Conservation (phyloP, 441 rosid species). For the Erysimum cheiri region DNA sequence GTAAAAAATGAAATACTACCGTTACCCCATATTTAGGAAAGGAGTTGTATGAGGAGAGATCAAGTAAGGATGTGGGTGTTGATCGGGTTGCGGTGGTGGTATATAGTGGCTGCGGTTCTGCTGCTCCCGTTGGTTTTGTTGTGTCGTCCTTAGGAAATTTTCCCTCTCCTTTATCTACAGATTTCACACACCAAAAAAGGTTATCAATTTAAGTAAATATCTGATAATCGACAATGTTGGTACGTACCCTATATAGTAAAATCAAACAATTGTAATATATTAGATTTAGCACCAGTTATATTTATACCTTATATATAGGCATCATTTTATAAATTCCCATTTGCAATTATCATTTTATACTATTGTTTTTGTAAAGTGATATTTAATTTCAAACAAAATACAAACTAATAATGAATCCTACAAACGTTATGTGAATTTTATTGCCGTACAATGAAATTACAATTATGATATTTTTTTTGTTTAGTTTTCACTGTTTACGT, state of each 20-base stretch:
- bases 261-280: neutral
- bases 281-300: neutral
- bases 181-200: neutral
- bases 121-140: constrained; percentile 64
- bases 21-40: constrained; percentile 67
- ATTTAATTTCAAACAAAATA: neutral
- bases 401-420: constrained; percentile 1
- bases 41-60: constrained; percentile 54
- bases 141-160: constrained; percentile 54
- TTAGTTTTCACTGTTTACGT: neutral
- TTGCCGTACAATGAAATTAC: neutral
- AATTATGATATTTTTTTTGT: neutral
- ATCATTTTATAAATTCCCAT: neutral
- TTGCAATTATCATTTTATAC: neutral
- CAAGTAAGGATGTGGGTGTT: constrained; percentile 51
- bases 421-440: neutral
- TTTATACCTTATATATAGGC: neutral
- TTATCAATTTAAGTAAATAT: neutral
- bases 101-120: constrained; percentile 52
- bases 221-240: neutral
- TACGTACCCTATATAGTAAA: neutral
- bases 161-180: constrained; percentile 77
- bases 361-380: neutral
- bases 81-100: constrained; percentile 48
- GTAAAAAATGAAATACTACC: neutral